These are phyloP conservation scores for Rhizopogon sp. DNA, from an alignment of 768 basidiomycete genomes.

Conservation along the genomic window DNA sequence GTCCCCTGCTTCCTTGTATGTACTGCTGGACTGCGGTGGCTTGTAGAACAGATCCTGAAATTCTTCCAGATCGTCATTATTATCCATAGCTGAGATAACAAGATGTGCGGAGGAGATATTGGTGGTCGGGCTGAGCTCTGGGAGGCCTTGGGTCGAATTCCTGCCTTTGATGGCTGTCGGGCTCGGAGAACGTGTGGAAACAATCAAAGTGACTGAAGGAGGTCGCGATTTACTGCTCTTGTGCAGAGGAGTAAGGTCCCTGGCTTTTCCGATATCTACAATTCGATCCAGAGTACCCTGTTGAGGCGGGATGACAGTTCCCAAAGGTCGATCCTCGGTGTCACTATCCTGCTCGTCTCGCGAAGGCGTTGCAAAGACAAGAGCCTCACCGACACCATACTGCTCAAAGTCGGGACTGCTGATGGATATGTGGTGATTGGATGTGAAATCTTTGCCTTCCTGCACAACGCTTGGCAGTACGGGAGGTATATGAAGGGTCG, in stretches of 20 bases:
- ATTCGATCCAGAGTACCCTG: conserved; percentile 9
- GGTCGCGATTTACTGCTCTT: background rate
- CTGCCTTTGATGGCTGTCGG: background rate
- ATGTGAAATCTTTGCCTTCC: conserved; percentile 18
- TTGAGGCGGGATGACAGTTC: conserved; percentile 8
- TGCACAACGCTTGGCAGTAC: background rate
- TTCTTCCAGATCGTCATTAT: conserved; percentile 62
- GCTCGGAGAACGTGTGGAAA: background rate
- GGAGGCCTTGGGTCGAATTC: background rate
- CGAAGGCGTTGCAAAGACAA: conserved; percentile 39
- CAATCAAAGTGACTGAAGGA: background rate
- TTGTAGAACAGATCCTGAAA: conserved; percentile 74
- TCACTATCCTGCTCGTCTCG: conserved; percentile 33
- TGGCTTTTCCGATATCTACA: background rate
- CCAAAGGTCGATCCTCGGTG: conserved; percentile 30
- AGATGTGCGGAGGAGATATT: conserved; percentile 35
- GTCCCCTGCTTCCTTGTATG: background rate
- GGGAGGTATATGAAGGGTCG: background rate
- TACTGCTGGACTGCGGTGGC: conserved; percentile 23
- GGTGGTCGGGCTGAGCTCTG: conserved; percentile 9
- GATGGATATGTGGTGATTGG: conserved; percentile 23
- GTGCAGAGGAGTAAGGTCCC: background rate
- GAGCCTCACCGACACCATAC: conserved; percentile 59
- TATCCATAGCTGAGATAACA: conserved; percentile 44
- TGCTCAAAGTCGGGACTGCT: conserved; percentile 34